These are phyloP conservation scores for Amanita pallidorosea DNA, from an alignment of 768 basidiomycete genomes.

Conservation along the genomic window DNA sequence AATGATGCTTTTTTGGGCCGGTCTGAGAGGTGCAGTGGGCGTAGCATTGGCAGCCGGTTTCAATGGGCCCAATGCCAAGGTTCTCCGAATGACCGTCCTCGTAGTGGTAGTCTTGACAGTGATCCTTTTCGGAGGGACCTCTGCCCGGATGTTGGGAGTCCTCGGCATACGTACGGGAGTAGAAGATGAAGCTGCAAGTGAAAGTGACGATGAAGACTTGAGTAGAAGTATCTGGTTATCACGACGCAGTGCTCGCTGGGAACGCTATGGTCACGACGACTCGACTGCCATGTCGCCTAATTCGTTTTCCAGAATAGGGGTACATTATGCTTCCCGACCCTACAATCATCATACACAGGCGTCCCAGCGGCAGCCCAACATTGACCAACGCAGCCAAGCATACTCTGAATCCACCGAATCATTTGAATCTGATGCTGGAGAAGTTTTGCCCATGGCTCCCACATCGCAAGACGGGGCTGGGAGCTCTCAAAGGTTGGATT, in stretches of 20 bases:
- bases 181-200: conserved; percentile 72
- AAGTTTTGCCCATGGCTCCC: conserved; percentile 69
- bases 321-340: conserved; percentile 40
- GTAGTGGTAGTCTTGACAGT: conserved; percentile 95
- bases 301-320: conserved; percentile 29
- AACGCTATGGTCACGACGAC: conserved; percentile 33
- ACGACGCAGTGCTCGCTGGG: conserved; percentile 27
- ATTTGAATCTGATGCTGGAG: conserved; percentile 63
- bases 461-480: conserved; percentile 23
- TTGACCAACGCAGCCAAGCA: conserved; percentile 13
- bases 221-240: conserved; percentile 24
- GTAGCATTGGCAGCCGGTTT: conserved; percentile 96
- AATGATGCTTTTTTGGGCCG: conserved; percentile 99
- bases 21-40: conserved; percentile 91
- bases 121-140: conserved; percentile 93
- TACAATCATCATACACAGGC: conserved; percentile 53
- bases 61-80: conserved; percentile 86
- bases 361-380: conserved; percentile 12
- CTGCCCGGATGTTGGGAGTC: conserved; percentile 91
- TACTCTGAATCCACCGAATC: conserved; percentile 59
- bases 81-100: conserved; percentile 86
- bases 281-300: conserved; percentile 23
- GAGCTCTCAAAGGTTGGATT: conserved; percentile 9
- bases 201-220: conserved; percentile 44
- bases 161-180: conserved; percentile 94